phyloP scores from a whole-genome alignment of 441 rosid species.

The Erysimum cheiri region DNA sequence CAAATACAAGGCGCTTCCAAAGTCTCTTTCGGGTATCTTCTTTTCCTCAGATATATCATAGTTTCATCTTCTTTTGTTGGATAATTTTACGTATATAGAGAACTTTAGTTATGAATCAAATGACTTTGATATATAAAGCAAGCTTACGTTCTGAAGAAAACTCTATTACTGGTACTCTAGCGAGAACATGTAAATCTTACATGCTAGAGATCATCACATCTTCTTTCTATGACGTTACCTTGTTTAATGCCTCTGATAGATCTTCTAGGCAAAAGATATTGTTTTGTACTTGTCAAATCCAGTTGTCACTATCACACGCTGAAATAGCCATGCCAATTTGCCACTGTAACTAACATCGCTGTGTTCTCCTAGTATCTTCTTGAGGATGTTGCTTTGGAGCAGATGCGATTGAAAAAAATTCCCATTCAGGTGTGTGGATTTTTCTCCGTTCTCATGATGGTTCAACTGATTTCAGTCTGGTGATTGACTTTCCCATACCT shows the following conservation, averaged over 20 bases:
- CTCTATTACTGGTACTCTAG: not conserved
- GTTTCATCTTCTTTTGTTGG: conserved; percentile 19
- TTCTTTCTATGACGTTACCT: not conserved
- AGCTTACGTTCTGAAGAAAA: not conserved
- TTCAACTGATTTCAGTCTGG: conserved; percentile 19
- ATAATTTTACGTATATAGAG: not conserved
- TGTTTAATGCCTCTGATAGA: conserved; percentile 20
- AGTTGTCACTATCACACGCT: conserved; percentile 12
- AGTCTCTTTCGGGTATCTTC: conserved; percentile 70
- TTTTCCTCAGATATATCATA: conserved; percentile 3
- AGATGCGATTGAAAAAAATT: conserved; percentile 64
- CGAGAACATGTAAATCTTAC: conserved; percentile 14
- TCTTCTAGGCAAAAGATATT: conserved; percentile 11
- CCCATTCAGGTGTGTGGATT: conserved; percentile 70
- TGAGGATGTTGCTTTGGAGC: conserved; percentile 83
- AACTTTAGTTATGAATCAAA: not conserved
- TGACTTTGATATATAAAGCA: not conserved
- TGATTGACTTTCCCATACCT: conserved; percentile 21
- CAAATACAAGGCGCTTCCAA: conserved; percentile 84
- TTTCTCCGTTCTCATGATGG: not conserved
- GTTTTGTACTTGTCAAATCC: not conserved
- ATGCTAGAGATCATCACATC: conserved; percentile 17
- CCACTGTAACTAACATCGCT: conserved; percentile 22
- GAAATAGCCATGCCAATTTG: conserved; percentile 1
- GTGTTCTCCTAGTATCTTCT: conserved; percentile 76